phyloP scores from a whole-genome alignment of 768 basidiomycete genomes.

The Xerocomellus dryophilus region DNA sequence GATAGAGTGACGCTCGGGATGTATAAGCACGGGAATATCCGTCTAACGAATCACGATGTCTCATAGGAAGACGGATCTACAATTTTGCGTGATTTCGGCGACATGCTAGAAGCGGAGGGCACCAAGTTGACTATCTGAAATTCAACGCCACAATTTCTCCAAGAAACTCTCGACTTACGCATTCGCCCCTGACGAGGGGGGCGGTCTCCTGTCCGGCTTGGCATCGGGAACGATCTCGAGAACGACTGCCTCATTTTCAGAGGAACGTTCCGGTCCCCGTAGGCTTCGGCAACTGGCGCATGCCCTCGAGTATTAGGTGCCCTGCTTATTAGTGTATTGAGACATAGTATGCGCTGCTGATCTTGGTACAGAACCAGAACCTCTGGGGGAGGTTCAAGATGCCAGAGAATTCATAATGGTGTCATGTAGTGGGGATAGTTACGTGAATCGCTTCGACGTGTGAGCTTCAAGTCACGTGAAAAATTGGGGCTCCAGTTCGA shows the following conservation, averaged over 20 bases:
- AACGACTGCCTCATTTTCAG: too few relatives aligned
- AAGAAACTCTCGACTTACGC: constrained; percentile 67
- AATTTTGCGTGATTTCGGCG: constrained; percentile 44
- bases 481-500: too few relatives aligned
- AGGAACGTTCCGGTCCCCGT: constrained; percentile 14
- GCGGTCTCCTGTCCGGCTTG: constrained; percentile 43
- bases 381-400: constrained; percentile 33
- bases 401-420: not conserved
- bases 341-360: constrained; percentile 21
- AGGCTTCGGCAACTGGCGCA: not conserved
- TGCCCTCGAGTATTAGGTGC: not conserved
- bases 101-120: constrained; percentile 44
- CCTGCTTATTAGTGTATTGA: constrained; percentile 52
- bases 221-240: constrained; percentile 38
- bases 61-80: constrained; percentile 42
- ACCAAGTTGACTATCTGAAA: constrained; percentile 48
- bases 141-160: constrained; percentile 58
- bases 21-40: constrained; percentile 48
- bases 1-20: constrained; percentile 53
- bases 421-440: too few relatives aligned
- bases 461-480: constrained; percentile 4
- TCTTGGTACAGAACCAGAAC: constrained; percentile 56
- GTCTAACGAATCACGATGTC: constrained; percentile 34
- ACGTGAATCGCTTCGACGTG: not conserved
- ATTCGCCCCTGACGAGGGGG: constrained; percentile 43